Evolutionary conservation across 768 basidiomycete species (phyloP).

Genomic region (Amanita jacksonii): DNA sequence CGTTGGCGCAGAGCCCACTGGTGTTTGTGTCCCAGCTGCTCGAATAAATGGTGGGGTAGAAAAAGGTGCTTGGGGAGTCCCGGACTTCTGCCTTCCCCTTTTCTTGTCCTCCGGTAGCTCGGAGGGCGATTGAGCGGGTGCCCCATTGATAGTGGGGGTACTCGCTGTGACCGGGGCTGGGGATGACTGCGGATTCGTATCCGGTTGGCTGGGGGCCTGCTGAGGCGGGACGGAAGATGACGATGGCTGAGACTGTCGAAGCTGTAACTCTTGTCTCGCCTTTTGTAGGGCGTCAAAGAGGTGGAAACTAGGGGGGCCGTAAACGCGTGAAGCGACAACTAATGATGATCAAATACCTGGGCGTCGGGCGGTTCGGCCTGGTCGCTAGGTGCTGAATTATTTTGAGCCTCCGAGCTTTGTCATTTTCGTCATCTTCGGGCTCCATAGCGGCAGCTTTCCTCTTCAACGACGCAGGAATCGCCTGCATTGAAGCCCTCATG

Average conservation of each 20-base stretch:
- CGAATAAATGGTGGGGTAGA: constrained; percentile 18
- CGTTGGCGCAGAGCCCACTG: constrained; percentile 20
- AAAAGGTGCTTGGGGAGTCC: constrained; percentile 20
- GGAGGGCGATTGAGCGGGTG: constrained; percentile 23
- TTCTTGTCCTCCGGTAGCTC: constrained; percentile 22
- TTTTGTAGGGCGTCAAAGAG: constrained; percentile 43
- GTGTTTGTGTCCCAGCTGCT: constrained; percentile 25
- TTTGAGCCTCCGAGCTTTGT: constrained; percentile 63
- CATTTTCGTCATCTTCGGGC: constrained; percentile 67
- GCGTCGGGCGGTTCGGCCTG: constrained; percentile 33
- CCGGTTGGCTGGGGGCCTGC: constrained; percentile 11
- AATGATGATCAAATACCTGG: constrained; percentile 32
- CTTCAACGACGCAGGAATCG: constrained; percentile 66
- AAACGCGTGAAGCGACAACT: constrained; percentile 1
- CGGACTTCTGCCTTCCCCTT: constrained; percentile 15
- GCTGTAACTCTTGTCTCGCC: constrained; percentile 18
- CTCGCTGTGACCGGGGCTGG: constrained; percentile 19
- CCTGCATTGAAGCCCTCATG: constrained; percentile 60
- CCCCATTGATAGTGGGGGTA: constrained; percentile 20
- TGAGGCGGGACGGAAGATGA: constrained; percentile 15
- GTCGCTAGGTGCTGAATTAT: constrained; percentile 78
- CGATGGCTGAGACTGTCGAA: constrained; percentile 19
- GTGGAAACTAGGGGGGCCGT: constrained; percentile 34
- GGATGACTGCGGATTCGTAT: constrained; percentile 10
- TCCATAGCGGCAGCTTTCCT: constrained; percentile 64